Conservation (phyloP, 2,329 filamentous ascomycete genomes). For the Chaetomium olivaceum region DNA sequence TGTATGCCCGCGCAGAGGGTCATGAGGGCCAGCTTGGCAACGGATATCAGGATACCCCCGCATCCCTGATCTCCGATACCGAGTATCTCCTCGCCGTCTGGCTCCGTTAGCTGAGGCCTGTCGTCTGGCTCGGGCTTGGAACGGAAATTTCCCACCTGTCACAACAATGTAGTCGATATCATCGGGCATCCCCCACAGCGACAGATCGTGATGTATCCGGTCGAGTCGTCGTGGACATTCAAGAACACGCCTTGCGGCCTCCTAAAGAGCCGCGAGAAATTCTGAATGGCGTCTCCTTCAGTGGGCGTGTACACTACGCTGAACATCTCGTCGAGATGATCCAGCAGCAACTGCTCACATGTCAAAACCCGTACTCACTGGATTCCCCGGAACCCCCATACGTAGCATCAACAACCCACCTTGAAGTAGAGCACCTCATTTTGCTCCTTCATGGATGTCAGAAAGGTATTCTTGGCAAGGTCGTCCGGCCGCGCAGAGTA, state of each 20-base stretch:
- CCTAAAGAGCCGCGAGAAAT: constrained; percentile 77
- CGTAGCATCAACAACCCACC: constrained; percentile 44
- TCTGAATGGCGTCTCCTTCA: constrained; percentile 83
- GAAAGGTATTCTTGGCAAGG: constrained; percentile 82
- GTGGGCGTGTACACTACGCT: constrained; percentile 89
- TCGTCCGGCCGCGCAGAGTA: constrained; percentile 64
- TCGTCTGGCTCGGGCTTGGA: background rate
- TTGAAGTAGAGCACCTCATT: constrained; percentile 81
- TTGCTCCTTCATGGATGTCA: constrained; percentile 82
- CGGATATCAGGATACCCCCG: constrained; percentile 79
- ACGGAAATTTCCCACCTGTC: constrained; percentile 54
- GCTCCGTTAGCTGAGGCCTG: background rate
- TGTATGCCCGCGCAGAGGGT: constrained; percentile 87
- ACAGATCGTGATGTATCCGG: constrained; percentile 64
- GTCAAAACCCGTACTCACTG: background rate
- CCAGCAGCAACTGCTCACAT: constrained; percentile 62
- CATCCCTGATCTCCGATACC: constrained; percentile 89
- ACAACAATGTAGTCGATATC: constrained; percentile 90
- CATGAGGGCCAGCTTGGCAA: constrained; percentile 79
- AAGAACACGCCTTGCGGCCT: constrained; percentile 79
- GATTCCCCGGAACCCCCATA: background rate
- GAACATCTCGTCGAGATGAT: constrained; percentile 85
- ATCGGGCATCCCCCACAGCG: constrained; percentile 67
- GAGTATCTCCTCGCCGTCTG: constrained; percentile 69
- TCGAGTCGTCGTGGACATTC: constrained; percentile 69